Evolutionary conservation across 495 filamentous ascomycete species (phyloP).

Genomic region (Lentithecium fluviatile): DNA sequence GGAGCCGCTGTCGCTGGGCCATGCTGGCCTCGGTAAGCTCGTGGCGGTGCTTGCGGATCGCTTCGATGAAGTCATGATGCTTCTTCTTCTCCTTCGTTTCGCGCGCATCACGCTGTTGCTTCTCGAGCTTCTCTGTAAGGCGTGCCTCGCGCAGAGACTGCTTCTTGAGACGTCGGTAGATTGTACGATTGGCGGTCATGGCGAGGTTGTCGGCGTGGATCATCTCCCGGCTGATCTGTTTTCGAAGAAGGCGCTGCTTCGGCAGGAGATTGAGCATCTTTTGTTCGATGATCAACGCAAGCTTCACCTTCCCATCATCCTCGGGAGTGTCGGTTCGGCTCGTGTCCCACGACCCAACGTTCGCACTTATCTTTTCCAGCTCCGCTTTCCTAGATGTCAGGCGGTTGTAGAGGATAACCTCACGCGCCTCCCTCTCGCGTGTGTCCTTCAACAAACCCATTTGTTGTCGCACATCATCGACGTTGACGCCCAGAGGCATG

Average conservation of each 20-base stretch:
- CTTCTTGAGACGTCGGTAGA: conserved; percentile 93
- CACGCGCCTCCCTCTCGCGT: conserved; percentile 66
- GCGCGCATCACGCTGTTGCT: conserved; percentile 93
- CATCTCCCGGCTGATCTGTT: conserved; percentile 83
- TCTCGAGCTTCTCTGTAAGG: conserved; percentile 97
- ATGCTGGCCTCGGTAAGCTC: conserved; percentile 60
- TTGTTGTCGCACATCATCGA: conserved; percentile 54
- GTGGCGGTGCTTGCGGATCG: conserved; percentile 66
- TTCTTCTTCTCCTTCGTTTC: conserved; percentile 95
- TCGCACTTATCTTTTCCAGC: conserved; percentile 76
- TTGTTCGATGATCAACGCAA: conserved; percentile 88
- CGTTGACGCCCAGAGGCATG: conserved; percentile 82
- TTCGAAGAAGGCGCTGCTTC: conserved; percentile 81
- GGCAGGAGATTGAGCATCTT: conserved; percentile 78
- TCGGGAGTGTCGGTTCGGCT: conserved; percentile 66
- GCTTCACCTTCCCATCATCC: conserved; percentile 78
- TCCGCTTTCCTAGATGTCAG: conserved; percentile 79
- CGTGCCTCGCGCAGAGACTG: conserved; percentile 92
- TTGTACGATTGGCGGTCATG: conserved; percentile 86
- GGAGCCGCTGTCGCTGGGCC: conserved; percentile 65
- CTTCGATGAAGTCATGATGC: conserved; percentile 80
- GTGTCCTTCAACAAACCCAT: conserved; percentile 38
- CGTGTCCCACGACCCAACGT: conserved; percentile 79
- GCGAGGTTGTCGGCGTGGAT: conserved; percentile 90
- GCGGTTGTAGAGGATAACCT: conserved; percentile 83